Evolutionary conservation across 306 rosid genomes (phyloP), one percentile per base, ranked within the genome.

Genomic region (Biancaea sappan): DNA sequence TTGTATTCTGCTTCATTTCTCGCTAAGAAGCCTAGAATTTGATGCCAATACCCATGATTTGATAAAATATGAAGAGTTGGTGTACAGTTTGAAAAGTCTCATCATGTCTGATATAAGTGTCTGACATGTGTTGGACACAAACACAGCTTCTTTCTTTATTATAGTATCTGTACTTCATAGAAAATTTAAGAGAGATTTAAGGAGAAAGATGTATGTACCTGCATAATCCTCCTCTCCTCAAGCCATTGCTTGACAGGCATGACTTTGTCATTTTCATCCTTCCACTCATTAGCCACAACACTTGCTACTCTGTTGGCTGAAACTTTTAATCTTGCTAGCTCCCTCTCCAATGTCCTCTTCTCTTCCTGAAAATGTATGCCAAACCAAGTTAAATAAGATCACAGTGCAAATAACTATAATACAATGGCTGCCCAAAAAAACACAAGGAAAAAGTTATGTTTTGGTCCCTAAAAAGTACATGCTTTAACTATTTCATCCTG

Each of bases 241-340:
- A 91, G 77, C 97, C 98, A 94, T 81, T 94, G 96, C 74, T 77
- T 94, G 66, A 91, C 90, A 24, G 96, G 96, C 92, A 94, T 91
- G 73, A 91, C 98, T 83, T 81, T 89, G 71, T 89, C 90, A 75
- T 71, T 91, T 80, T 89, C 98, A 65, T 90, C 98, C 79, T 91
- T 94, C 98, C 98, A 94, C 85, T 90, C 98, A 81, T 89, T 94
- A 44, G 98, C 96, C 78, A 85, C 80, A 29, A 85, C 94, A 51
- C 87, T 90, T 57, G 97, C 96, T 37, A 88, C 80, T 51, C 98
- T 91, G 85, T 80, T 92, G 29, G 88, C 93, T 6, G 94, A 88
- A 70, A 91, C 93, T 81, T 88, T 91, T 47, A 78, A 76, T 72
- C 98, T 88, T 77, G 94, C 93, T 51, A 94, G 86, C 69, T 94